Evolutionary conservation across 2,329 filamentous ascomycete species (phyloP).

Genomic region (Purpureocillium takamizusanense): DNA sequence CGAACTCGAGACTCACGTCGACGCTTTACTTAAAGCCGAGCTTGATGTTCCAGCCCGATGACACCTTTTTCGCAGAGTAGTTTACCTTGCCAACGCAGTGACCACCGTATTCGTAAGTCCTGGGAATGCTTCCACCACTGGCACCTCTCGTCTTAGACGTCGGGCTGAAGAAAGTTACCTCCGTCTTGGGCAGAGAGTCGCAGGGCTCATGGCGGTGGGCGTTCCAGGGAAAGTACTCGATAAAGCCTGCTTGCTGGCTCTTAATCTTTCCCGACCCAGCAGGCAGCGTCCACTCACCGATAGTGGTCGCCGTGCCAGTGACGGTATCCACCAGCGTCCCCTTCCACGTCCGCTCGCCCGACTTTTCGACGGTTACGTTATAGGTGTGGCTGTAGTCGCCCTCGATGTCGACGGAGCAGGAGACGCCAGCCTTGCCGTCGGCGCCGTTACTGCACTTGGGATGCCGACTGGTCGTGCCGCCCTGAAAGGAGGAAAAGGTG

Average conservation of each 20-base stretch:
- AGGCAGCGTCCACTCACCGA: conserved; percentile 13
- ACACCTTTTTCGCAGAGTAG: too few species aligned
- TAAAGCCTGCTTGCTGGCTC: conserved; percentile 8
- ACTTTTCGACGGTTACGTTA: conserved; percentile 10
- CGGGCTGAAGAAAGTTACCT: too few species aligned
- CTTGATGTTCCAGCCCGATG: too few species aligned
- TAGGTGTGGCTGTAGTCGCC: conserved; percentile 11
- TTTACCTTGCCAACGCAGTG: too few species aligned
- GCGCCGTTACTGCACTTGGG: conserved; percentile 14
- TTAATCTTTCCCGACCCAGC: conserved; percentile 7
- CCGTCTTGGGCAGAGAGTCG: too few species aligned
- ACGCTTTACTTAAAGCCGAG: too few species aligned
- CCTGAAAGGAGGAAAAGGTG: conserved; percentile 13
- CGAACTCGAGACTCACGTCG: too few species aligned
- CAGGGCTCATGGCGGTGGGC: too few species aligned
- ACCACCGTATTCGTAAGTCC: too few species aligned
- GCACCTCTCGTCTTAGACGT: too few species aligned
- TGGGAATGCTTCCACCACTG: too few species aligned
- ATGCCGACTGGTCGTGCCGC: conserved; percentile 8
- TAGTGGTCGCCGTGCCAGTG: conserved; percentile 2
- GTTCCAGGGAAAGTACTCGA: too few species aligned
- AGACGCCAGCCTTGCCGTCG: conserved; percentile 15
- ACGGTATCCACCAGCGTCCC: conserved; percentile 11
- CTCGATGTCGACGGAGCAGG: conserved; percentile 10
- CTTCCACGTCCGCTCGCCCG: conserved; percentile 10